Evolutionary conservation across 306 rosid genomes (phyloP).

Genomic region (Astragalus glycyphyllos): DNA sequence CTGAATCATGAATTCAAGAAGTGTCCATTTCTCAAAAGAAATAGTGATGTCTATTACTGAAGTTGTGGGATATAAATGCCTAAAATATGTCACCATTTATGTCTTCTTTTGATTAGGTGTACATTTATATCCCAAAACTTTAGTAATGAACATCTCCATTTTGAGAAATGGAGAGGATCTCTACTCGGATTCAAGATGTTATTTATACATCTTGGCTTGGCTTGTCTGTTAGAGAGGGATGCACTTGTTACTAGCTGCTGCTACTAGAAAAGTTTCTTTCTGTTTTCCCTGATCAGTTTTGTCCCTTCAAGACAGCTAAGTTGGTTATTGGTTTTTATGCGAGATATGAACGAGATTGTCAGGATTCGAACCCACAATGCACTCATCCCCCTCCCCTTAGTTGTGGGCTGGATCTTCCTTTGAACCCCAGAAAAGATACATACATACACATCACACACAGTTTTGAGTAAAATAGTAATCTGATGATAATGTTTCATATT

Average conservation of each 20-base stretch:
- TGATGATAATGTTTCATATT: conserved; percentile 35
- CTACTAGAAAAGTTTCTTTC: neutral
- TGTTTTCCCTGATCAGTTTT: neutral
- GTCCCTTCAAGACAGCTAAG: conserved; percentile 2
- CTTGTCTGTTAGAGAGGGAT: conserved; percentile 12
- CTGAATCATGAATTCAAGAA: conserved; percentile 23
- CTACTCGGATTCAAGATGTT: conserved; percentile 10
- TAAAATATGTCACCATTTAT: too few species aligned
- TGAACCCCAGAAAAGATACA: neutral
- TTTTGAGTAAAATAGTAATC: neutral
- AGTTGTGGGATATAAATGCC: too few species aligned
- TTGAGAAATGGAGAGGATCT: too few species aligned
- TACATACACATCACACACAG: neutral
- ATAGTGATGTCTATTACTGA: too few species aligned
- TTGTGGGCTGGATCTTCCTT: neutral
- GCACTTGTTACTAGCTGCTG: neutral
- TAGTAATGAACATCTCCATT: too few species aligned
- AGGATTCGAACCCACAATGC: neutral
- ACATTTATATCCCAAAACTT: too few species aligned
- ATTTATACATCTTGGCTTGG: neutral
- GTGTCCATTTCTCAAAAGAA: too few species aligned
- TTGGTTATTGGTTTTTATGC: neutral
- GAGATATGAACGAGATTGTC: neutral
- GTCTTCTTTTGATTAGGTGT: too few species aligned
- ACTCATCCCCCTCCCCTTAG: neutral